Percentiles rank a stretch among this genome's conserved stretches.
Evolutionary conservation across 2,329 filamentous ascomycete species (phyloP).

Genomic region (Ascomycota sp.): DNA sequence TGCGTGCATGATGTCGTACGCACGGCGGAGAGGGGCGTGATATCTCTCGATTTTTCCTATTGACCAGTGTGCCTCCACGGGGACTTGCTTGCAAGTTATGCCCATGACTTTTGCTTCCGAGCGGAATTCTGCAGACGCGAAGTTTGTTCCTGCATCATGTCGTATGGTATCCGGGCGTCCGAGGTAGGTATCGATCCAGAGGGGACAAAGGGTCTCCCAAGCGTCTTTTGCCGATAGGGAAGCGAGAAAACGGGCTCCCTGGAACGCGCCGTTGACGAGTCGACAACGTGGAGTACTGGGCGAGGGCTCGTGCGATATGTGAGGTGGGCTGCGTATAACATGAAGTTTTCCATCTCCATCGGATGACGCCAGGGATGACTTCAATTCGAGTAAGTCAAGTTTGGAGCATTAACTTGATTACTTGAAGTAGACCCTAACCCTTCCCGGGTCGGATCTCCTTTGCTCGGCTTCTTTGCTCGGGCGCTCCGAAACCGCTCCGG

Average conservation of each 20-base stretch:
- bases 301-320: no score
- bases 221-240: neutral
- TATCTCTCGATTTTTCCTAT: neutral
- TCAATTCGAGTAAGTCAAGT: no score
- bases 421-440: no score
- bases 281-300: neutral
- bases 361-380: no score
- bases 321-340: no score
- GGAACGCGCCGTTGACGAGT: neutral
- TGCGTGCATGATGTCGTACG: neutral
- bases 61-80: neutral
- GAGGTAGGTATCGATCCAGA: neutral
- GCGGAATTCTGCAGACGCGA: neutral
- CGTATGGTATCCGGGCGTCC: neutral
- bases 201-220: neutral
- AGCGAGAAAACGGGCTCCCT: neutral
- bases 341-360: no score
- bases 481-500: no score
- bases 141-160: neutral
- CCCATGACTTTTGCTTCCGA: neutral
- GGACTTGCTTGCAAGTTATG: neutral
- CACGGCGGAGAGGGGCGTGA: neutral
- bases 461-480: no score
- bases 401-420: no score
- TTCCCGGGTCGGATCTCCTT: no score